A percentile compares a stretch with the other conserved stretches of the same genome.
Conservation (phyloP, 352 stramenopile genomes). For the Pythium pyrilobum region DNA sequence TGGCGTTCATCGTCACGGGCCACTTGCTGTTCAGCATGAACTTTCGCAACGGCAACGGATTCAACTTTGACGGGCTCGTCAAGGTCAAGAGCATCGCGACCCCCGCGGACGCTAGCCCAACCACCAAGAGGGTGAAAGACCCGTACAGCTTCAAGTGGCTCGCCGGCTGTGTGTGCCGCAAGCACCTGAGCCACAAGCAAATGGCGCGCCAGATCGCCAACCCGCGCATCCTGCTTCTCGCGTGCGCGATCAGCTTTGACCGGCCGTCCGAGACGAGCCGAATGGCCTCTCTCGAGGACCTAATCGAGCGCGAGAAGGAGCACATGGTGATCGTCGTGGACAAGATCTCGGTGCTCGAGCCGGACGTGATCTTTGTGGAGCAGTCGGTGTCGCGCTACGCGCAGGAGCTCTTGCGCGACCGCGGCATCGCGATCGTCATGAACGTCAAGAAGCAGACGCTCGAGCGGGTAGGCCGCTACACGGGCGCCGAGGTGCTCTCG, state of each 20-base stretch:
- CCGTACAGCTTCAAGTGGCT: constrained; percentile 92
- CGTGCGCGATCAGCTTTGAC: constrained; percentile 96
- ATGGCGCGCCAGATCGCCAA: constrained; percentile 93
- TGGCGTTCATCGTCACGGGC: constrained; percentile 67
- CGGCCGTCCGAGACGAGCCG: constrained; percentile 74
- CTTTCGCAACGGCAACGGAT: constrained; percentile 62
- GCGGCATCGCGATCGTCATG: constrained; percentile 90
- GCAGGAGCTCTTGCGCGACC: constrained; percentile 90
- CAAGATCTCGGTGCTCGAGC: constrained; percentile 94
- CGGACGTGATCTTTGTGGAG: constrained; percentile 94
- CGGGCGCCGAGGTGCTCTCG: constrained; percentile 87
- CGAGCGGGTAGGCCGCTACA: constrained; percentile 91
- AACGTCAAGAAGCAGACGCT: constrained; percentile 93
- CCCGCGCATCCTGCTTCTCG: constrained; percentile 96
- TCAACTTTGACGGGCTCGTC: constrained; percentile 74
- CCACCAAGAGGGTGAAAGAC: constrained; percentile 62
- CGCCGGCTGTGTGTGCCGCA: constrained; percentile 93
- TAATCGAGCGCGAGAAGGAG: constrained; percentile 95
- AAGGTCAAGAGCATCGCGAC: constrained; percentile 85
- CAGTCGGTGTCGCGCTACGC: constrained; percentile 86
- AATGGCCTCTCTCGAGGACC: constrained; percentile 93
- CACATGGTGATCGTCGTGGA: constrained; percentile 97
- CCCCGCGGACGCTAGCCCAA: constrained; percentile 3
- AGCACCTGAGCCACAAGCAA: constrained; percentile 96
- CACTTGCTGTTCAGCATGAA: constrained; percentile 82